These are phyloP conservation scores for Coemansia sp. DNA, from an alignment of 192 early-diverging fungal species.

Conservation along the genomic window DNA sequence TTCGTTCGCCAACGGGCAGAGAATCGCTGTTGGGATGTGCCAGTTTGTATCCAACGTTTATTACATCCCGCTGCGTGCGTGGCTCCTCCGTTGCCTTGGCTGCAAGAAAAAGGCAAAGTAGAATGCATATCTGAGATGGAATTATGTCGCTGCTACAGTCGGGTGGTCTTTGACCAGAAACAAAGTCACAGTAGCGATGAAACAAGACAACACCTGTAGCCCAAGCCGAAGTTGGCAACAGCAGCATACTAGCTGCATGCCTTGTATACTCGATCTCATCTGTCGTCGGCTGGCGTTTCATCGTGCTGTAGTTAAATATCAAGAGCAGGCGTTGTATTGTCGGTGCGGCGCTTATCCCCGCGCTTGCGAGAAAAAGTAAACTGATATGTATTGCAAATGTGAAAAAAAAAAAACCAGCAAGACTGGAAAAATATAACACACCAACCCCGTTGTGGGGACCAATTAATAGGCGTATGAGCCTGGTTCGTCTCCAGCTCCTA, in stretches of 20 bases:
- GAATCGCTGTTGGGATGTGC: constrained; percentile 6
- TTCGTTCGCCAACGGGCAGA: constrained; percentile 2
- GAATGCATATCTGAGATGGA: constrained; percentile 20
- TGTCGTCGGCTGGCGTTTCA: constrained; percentile 1
- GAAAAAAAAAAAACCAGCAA: no score
- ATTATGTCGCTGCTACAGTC: neutral
- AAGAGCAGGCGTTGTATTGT: no score
- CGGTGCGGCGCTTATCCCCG: no score
- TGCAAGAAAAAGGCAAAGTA: constrained; percentile 36
- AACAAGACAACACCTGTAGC: constrained; percentile 29
- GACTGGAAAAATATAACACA: no score
- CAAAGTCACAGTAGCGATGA: constrained; percentile 21
- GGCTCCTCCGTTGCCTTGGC: constrained; percentile 43
- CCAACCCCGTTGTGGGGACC: no score
- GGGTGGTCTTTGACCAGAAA: neutral
- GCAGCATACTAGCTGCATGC: constrained; percentile 17
- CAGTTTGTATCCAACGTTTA: constrained; percentile 26
- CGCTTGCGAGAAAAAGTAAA: no score
- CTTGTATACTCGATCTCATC: constrained; percentile 17
- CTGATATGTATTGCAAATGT: no score
- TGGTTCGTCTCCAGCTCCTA: no score
- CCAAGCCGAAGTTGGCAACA: constrained; percentile 34
- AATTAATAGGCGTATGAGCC: no score
- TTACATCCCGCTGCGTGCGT: constrained; percentile 33
- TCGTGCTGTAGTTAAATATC: no score